phyloP scores from a whole-genome alignment of 495 filamentous ascomycete genomes.

The Lasiosphaeria miniovina region DNA sequence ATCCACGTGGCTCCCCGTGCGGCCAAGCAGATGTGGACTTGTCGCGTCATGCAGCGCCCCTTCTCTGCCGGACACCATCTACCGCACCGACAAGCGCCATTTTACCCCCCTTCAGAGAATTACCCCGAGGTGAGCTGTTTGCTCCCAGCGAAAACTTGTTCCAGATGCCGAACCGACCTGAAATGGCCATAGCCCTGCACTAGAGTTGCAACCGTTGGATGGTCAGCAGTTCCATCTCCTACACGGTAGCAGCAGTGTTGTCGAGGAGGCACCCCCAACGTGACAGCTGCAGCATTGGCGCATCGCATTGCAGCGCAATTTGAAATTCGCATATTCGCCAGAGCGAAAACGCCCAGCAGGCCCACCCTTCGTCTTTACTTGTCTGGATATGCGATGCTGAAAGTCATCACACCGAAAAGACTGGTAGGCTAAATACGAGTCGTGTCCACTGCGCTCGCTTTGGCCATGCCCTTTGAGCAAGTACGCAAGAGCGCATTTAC shows the following conservation, averaged over 20 bases:
- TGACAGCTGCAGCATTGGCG: background rate
- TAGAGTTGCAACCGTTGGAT: background rate
- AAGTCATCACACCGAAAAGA: background rate
- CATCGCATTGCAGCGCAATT: conserved; percentile 1
- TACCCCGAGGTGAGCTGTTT: background rate
- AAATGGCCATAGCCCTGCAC: background rate
- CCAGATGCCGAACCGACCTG: background rate
- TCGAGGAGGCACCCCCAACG: background rate
- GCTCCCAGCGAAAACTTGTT: background rate
- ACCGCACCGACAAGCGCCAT: background rate
- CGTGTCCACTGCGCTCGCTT: background rate
- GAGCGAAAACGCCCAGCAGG: background rate
- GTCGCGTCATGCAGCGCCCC: background rate
- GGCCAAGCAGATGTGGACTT: background rate
- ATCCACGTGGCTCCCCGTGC: conserved; percentile 2
- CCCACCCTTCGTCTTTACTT: background rate
- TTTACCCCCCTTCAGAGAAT: background rate
- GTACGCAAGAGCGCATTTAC: background rate
- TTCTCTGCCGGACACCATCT: background rate
- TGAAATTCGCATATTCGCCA: background rate
- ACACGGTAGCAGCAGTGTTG: background rate
- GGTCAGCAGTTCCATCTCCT: background rate
- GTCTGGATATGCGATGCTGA: background rate
- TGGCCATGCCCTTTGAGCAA: background rate
- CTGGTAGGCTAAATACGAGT: background rate